Base-by-base conservation (phyloP, 1,284 basidiomycete species). In the Spongiforma sp. region DNA sequence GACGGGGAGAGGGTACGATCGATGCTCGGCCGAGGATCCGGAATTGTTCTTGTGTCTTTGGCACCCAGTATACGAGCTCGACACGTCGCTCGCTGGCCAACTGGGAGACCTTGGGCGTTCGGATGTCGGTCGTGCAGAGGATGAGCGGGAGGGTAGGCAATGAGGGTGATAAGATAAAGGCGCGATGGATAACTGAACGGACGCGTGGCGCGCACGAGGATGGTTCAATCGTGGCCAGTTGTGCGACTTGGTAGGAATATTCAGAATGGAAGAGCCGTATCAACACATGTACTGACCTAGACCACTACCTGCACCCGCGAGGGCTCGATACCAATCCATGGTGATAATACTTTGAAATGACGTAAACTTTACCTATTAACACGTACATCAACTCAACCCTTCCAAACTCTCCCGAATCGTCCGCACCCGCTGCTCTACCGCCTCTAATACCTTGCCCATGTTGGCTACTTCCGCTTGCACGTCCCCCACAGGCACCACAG, bases 51-150 rank as follows among this genome's bases (percentile, higher is more conserved):
- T 81, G 72, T 0, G 83, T 81, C 33, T 80, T 81, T 32, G 82
- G 79, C 65, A 85, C 82, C 87, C 87, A 91, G 83, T 86, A 90
- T 8, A 80, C 83, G 37, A 85, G 67, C 71, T 90, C 86, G 57
- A 86, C 82, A 62, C 77, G 69, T 12, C 79, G 73, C 65, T 81
- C 80, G 6, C 75, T 61, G 43, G 17, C 28, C 48, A 90, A 76
- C 67, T 91, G 86, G 1, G 74, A 48, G 33, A 84, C 80, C 67
- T 91, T 91, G 37, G 86, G 85, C 4, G 85, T 80, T 41, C 90
- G 88, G 43, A 86, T 74, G 71, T 90, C 86, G 28, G 88, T 88
- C 28, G 87, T 83, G 65, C 83, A 75, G 26, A 92, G 68, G 65
- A 93, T 70, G 7, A 91, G 82, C 0, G 86, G 83, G 19, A 84